Base-by-base conservation (phyloP, 1,284 basidiomycete species). In the Apiotrichum laibachii region DNA sequence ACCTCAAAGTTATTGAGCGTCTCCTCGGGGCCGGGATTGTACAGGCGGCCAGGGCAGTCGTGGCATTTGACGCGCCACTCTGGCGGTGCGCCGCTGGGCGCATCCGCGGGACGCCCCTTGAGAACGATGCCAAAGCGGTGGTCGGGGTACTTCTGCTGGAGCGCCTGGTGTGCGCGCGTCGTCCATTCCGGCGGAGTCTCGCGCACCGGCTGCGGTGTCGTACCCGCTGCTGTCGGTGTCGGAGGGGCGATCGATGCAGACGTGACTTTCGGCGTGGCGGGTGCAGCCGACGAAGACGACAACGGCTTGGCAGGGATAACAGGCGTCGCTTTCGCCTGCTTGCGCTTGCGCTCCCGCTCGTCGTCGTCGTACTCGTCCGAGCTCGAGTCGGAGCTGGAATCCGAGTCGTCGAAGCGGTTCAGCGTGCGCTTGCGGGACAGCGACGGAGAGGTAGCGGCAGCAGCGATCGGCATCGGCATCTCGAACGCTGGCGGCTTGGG, bases 21-120 rank as follows among this genome's bases (percentile, higher is more conserved):
- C 77, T 95, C 87, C n/a, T 85, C 89, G 5, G 91, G 91, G 33
- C 95, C 95, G 34, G 92, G 87, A 65, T 89, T 93, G 82, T 98
- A 99, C 57, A 98, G 79, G 87, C 93, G 71, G 33, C 73, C 76
- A 19, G 72, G 72, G 64, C 95, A 98, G 76, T 98, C 95, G 60
- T 88, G 74, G 77, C 95, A 99, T 77, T 91, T 93, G 70, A 97
- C 85, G 21, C 93, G 84, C 93, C 94, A 98, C 75, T 94, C 90
- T n/a, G 71, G 61, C 4, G 84, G 81, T 42, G 80, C 75, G 34
- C 79, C 81, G 9, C 78, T 80, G 55, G 82, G 81, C 13, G 80
- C 78, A 15, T 60, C 68, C 8, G 83, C 81, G 70, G 83, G 85
- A 53, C 85, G 83, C 21, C 71, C 70, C 53, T 79, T 77, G 5